Conservation (phyloP, 305 asterid genomes). For the Plantago coronopus region DNA sequence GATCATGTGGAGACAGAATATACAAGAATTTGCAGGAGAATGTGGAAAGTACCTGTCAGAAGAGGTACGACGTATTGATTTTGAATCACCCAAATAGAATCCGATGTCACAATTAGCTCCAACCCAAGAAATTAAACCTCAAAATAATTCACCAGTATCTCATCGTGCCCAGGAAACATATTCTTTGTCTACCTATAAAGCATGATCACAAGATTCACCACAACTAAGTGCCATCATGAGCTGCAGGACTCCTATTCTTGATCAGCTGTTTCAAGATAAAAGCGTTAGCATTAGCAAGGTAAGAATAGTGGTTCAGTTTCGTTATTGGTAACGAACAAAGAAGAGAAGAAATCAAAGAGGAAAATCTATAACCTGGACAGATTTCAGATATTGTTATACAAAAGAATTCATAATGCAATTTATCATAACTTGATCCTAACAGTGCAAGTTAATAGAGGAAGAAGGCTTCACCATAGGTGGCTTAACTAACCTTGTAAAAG, state of each 20-base stretch:
- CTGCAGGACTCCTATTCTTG: conserved; percentile 52
- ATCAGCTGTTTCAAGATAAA: conserved; percentile 55
- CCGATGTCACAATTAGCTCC: conserved; percentile 23
- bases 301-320: background rate
- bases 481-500: conserved; percentile 63
- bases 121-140: conserved; percentile 19
- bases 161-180: conserved; percentile 20
- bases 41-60: conserved; percentile 1
- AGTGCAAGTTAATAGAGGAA: conserved; percentile 6
- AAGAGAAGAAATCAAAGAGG: background rate
- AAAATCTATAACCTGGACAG: background rate
- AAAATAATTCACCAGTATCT: conserved; percentile 20
- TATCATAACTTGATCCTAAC: background rate
- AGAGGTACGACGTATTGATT: conserved; percentile 3
- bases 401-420: conserved; percentile 9
- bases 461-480: conserved; percentile 18
- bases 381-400: background rate
- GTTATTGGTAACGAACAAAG: conserved; percentile 8
- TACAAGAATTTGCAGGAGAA: conserved; percentile 17
- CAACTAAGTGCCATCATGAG: conserved; percentile 40
- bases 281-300: conserved; percentile 18
- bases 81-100: conserved; percentile 21
- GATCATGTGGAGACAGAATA: conserved; percentile 11
- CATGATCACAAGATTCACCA: conserved; percentile 11
- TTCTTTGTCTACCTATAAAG: conserved; percentile 19